A percentile compares a stretch with the other conserved stretches of the same genome.
Conservation (phyloP, 805 yeast species). For the Wickerhamiella siamensis region DNA sequence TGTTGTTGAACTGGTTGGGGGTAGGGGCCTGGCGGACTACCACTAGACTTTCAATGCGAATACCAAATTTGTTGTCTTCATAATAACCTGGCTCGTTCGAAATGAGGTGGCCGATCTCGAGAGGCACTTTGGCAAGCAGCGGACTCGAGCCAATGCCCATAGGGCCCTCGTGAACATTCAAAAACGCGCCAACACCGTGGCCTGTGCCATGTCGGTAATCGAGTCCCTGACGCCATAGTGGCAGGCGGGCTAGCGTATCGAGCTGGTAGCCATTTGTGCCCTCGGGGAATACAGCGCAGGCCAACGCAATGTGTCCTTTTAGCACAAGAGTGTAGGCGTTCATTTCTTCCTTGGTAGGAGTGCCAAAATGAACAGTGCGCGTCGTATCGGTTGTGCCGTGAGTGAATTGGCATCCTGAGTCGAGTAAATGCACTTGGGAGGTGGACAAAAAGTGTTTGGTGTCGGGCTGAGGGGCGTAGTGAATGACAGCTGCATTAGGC, state of each 20-base stretch:
- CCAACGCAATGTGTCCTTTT: conserved; percentile 83
- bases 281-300: conserved; percentile 62
- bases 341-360: conserved; percentile 42
- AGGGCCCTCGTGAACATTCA: conserved; percentile 92
- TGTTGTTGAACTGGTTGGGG: conserved; percentile 37
- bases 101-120: conserved; percentile 53
- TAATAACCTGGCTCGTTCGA: conserved; percentile 95
- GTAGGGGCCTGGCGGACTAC: conserved; percentile 33
- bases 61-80: conserved; percentile 78
- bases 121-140: conserved; percentile 37
- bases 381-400: conserved; percentile 98
- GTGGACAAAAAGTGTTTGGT: conserved; percentile 49
- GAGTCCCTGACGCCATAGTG: conserved; percentile 65
- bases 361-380: conserved; percentile 59
- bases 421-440: conserved; percentile 56
- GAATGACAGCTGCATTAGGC: conserved; percentile 63
- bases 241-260: conserved; percentile 73
- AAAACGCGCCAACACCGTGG: conserved; percentile 88
- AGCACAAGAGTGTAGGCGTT: conserved; percentile 70
- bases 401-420: conserved; percentile 80
- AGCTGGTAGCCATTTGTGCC: conserved; percentile 62
- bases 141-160: conserved; percentile 45
- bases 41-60: conserved; percentile 77
- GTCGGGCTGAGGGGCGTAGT: conserved; percentile 49
- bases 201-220: conserved; percentile 94